Base-by-base conservation (phyloP, 2,329 filamentous ascomycete genomes). In the Scedosporium aurantiacum region DNA sequence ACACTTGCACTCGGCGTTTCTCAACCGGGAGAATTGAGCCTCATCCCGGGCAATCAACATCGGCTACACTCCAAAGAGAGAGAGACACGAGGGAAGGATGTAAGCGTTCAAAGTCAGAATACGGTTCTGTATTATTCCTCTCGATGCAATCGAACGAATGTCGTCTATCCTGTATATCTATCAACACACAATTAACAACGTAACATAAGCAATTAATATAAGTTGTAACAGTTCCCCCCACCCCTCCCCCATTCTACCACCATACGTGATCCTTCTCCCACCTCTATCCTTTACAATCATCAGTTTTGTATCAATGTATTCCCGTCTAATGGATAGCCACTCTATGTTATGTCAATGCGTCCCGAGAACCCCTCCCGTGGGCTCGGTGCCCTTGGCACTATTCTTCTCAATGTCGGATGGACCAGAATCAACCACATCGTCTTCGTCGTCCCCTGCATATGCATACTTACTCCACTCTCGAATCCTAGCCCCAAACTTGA, bases 401-500 rank as follows among this genome's bases (percentile, higher is more conserved):
- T 27, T 27, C 18, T 54, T 54, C 23, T 54, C 50, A 10, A 54
- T 54, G 23, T 54, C 50, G 18, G 50, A 54, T 23, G 50, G 50
- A 5, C 50, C 50, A 5, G 50, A 23, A 23, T 27, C 50, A 14
- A 54, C 23, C 50, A 54, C 50, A 10, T 37, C 32, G 10, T 54
- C 43, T 47, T 47, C 50, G 50, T 54, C 50, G 8, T 54, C 50
- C 2, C 50, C 50, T 6, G 21, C 50, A 27, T 54, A 54, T 27
- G 60, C 60, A 47, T 52, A 61, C 45, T 61, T 57, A 32, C 60
- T 52, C 37, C 55, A 40, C 60, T 58, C 56, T 27, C 60, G 54
- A 40, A 61, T 63, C 12, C 27, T 25, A 74, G 7, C 65, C 12
- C 89, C 89, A 70, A 90, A 90, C 66, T 81, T 85, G 75, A 89